Evolutionary conservation across 2,329 filamentous ascomycete species (phyloP), one percentile per base, ranked within the genome.

Genomic region (Colletotrichum noveboracense): DNA sequence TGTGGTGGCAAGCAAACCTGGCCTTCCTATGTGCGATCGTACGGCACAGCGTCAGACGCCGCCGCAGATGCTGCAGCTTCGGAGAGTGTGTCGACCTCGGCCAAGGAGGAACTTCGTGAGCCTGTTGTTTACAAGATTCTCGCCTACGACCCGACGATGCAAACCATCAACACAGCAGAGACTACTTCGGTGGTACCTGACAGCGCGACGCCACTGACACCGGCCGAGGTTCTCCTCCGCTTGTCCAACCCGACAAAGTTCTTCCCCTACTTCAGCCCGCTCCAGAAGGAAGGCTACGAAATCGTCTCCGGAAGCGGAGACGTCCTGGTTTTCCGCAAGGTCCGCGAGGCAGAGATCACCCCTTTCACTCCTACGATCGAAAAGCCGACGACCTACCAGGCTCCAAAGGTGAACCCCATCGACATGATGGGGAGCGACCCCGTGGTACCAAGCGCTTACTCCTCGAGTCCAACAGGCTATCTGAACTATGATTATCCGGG

Each of bases 301-400:
- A 91, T 94, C 52, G 88, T 93, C 2, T 91, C 92, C 3, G 93
- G 92, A 2, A 87, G 87, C 64, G 89, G 89, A 7, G 89, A 94
- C 77, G 86, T 94, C 6, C 86, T 95, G 30, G 88, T 95, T 6
- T 93, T 94, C 80, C 91, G 91, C 77, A 93, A 93, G 82, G 88
- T 91, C 6, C 86, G 87, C 8, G 79, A 84, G 5, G 79, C 83
- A 30, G 72, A 78, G 12, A 77, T 77, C 26, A 32, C 38, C 13
- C 14, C 60, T 28, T 67, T 65, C 36, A 48, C 58, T 24, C 26
- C 65, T 32, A 24, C 60, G 36, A 77, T 71, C 48, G 76, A 78
- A 36, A 71, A 61, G 67, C 66, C 77, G 12, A 73, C 77, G 43
- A 70, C 60, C 4, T 77, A 77, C 56, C 61, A 77, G 61, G 43